phyloP scores from a whole-genome alignment of 1,284 basidiomycete genomes.

The Rhodotorula glutinis region DNA sequence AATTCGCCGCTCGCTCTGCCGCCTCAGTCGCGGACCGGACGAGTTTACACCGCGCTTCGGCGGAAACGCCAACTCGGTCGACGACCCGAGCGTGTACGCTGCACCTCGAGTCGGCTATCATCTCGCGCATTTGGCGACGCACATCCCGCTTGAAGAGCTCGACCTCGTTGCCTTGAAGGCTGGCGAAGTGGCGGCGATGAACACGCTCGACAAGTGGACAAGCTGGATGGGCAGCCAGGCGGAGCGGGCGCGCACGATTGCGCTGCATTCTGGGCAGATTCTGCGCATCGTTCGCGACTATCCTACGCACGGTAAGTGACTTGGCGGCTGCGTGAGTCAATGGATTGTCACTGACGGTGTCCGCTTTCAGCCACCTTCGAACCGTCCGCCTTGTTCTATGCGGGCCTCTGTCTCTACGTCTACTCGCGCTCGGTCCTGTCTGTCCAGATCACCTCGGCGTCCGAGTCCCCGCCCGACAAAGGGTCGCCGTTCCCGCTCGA shows the following conservation, averaged over 20 bases:
- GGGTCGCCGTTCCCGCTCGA: background rate
- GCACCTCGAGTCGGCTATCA: conserved; percentile 12
- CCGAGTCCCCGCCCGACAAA: background rate
- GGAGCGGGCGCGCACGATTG: conserved; percentile 8
- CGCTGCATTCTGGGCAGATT: conserved; percentile 20
- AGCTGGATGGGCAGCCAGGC: conserved; percentile 4
- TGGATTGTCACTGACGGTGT: background rate
- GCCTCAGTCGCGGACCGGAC: conserved; percentile 9
- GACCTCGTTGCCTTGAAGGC: conserved; percentile 12
- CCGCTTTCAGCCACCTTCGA: background rate
- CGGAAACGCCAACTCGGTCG: background rate
- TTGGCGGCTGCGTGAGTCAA: background rate
- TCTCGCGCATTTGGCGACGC: conserved; percentile 15
- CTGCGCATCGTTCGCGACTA: conserved; percentile 3
- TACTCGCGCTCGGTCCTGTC: background rate
- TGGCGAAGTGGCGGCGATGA: background rate
- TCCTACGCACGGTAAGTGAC: conserved; percentile 8
- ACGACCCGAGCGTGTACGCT: conserved; percentile 4
- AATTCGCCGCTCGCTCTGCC: conserved; percentile 14
- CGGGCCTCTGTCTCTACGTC: conserved; percentile 1
- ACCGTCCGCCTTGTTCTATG: background rate
- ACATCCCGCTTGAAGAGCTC: conserved; percentile 11
- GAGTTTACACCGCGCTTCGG: conserved; percentile 17
- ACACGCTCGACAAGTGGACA: background rate
- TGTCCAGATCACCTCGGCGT: background rate